A percentile compares a stretch with the other conserved stretches of the same genome.
Conservation (phyloP, 768 basidiomycete genomes). For the Pluteus cervinus region DNA sequence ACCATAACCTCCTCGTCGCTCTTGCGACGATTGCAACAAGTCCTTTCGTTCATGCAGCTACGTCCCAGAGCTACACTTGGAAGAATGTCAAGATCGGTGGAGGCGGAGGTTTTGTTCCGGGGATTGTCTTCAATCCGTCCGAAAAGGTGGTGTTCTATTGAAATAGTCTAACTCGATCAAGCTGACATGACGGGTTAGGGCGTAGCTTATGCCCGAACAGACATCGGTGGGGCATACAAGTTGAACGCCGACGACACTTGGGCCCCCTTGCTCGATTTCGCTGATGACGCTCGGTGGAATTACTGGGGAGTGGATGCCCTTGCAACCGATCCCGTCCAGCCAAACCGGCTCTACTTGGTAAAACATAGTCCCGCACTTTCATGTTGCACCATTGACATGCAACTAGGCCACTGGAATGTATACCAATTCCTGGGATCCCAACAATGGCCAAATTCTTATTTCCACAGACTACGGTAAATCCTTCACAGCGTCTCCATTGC, state of each 20-base stretch:
- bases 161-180: not conserved
- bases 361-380: constrained; percentile 1
- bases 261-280: constrained; percentile 58
- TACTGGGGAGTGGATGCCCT: constrained; percentile 59
- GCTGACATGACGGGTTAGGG: constrained; percentile 26
- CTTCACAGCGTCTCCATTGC: constrained; percentile 42
- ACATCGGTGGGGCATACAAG: constrained; percentile 62
- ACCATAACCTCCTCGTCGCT: constrained; percentile 23
- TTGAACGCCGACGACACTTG: constrained; percentile 56
- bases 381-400: not conserved
- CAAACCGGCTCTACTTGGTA: constrained; percentile 49
- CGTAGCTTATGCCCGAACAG: constrained; percentile 59
- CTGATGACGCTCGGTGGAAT: constrained; percentile 42
- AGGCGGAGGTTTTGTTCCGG: constrained; percentile 46
- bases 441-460: constrained; percentile 56
- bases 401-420: constrained; percentile 52
- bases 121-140: constrained; percentile 57
- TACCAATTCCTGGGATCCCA: constrained; percentile 57
- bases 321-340: constrained; percentile 55
- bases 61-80: constrained; percentile 53
- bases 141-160: constrained; percentile 27
- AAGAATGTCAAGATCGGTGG: constrained; percentile 54
- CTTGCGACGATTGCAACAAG: constrained; percentile 18
- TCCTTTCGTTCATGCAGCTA: constrained; percentile 29
- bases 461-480: constrained; percentile 55